phyloP scores from a whole-genome alignment of 306 rosid species.

The Albizia julibrissin region DNA sequence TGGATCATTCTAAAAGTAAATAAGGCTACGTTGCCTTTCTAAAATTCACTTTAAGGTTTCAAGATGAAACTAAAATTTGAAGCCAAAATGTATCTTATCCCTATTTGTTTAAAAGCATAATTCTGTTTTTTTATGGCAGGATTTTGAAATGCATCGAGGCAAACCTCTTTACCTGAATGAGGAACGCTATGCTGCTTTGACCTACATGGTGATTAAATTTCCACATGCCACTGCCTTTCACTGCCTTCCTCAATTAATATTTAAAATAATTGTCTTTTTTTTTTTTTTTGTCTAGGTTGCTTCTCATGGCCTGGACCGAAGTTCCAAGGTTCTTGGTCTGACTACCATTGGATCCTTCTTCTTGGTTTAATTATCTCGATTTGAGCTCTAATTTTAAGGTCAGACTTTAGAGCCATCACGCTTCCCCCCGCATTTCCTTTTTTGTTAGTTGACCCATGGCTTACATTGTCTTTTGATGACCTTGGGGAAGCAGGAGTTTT shows the following conservation, averaged over 20 bases:
- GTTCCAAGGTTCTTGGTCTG: slow-evolving; percentile 94
- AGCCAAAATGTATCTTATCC: slow-evolving; percentile 14
- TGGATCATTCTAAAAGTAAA: background rate
- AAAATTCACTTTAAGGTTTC: slow-evolving; percentile 3
- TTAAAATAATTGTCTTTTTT: background rate
- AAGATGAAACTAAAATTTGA: slow-evolving; percentile 17
- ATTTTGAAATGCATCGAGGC: slow-evolving; percentile 79
- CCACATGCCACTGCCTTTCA: background rate
- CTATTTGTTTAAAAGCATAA: slow-evolving; percentile 10
- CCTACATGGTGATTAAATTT: slow-evolving; percentile 67
- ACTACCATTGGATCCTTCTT: slow-evolving; percentile 88
- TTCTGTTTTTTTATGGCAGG: slow-evolving; percentile 51
- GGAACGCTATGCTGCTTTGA: slow-evolving; percentile 91
- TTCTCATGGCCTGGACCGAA: slow-evolving; percentile 96
- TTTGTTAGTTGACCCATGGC: slow-evolving; percentile 25
- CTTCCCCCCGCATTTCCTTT: background rate
- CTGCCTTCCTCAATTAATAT: background rate
- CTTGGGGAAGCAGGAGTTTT: slow-evolving; percentile 36
- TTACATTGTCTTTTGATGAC: slow-evolving; percentile 20
- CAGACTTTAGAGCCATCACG: slow-evolving; percentile 26
- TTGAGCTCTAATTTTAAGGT: slow-evolving; percentile 33
- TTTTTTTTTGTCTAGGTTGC: slow-evolving; percentile 59
- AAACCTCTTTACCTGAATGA: slow-evolving; percentile 86
- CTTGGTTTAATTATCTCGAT: slow-evolving; percentile 60
- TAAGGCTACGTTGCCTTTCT: slow-evolving; percentile 1